Base-by-base conservation (phyloP, 2,329 filamentous ascomycete species). In the Arthrinium phaeospermum region DNA sequence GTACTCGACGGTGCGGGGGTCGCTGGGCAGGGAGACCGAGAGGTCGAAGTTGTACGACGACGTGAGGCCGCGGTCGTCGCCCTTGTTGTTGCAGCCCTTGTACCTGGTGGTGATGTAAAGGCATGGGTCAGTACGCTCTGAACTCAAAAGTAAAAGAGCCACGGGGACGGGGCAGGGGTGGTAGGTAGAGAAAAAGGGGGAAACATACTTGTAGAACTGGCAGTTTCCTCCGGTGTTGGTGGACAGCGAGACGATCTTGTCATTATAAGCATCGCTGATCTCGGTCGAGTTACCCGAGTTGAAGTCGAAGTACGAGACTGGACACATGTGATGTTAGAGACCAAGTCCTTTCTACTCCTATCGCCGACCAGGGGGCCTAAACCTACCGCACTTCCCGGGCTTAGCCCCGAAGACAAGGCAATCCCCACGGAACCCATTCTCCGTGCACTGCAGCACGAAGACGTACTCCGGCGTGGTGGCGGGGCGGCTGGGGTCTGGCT, bases 151-250 rank as follows among this genome's bases (percentile, higher is more conserved):
- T 14, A 14, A 13, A n/a, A n/a, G n/a, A n/a, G n/a, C n/a, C n/a
- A n/a, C n/a, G n/a, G n/a, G n/a, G n/a, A n/a, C n/a, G n/a, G n/a
- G n/a, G n/a, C n/a, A n/a, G n/a, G n/a, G 27, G 27, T 2, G 10
- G 16, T 8, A n/a, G 41, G 8, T 1, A 24, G 44, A 30, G 10
- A 19, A 6, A 10, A 14, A 4, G 13, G 4, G 16, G 27, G 13
- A 3, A 68, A n/a, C 67, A 46, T 69, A 69, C 67, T 47, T 46
- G 67, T 69, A 69, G 45, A 49, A 69, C 24, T 69, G 67, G 67
- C 45, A 69, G n/a, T 3, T 37, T 7, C 67, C 67, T 30, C 67
- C 67, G 19, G 67, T 69, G 67, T 69, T 69, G 13, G 67, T 69
- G 67, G 67, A 69, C 5, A 69, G 12, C 10, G 67, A 69, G 67